phyloP scores from a whole-genome alignment of 2,329 filamentous ascomycete genomes.

The Niveomyces coronatus region DNA sequence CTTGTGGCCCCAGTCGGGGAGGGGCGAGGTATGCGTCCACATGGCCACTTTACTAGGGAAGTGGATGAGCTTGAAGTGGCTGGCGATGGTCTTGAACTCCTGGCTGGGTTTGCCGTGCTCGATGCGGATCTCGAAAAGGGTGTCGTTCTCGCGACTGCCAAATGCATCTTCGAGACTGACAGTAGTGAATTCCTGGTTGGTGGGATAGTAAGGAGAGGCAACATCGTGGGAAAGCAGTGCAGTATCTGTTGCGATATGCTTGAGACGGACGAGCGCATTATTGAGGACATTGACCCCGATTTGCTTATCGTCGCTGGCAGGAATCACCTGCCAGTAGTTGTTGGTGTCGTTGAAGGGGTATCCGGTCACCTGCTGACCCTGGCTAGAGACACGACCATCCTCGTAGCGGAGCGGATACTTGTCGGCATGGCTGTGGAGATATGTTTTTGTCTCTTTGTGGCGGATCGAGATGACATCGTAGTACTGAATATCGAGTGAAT shows the following conservation, averaged over 20 bases:
- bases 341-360: slow-evolving; percentile 98
- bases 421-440: slow-evolving; percentile 86
- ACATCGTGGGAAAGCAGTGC: slow-evolving; percentile 91
- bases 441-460: slow-evolving; percentile 96
- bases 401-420: slow-evolving; percentile 91
- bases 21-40: slow-evolving; percentile 93
- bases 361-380: slow-evolving; percentile 95
- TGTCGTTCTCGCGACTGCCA: slow-evolving; percentile 71
- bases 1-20: slow-evolving; percentile 96
- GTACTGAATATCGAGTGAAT: slow-evolving; percentile 79
- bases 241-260: slow-evolving; percentile 76
- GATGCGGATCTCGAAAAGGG: slow-evolving; percentile 83
- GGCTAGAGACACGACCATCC: slow-evolving; percentile 91
- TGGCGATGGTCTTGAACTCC: slow-evolving; percentile 81
- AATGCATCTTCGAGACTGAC: slow-evolving; percentile 62
- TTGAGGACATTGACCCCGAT: slow-evolving; percentile 61
- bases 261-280: slow-evolving; percentile 75
- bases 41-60: slow-evolving; percentile 92
- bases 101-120: slow-evolving; percentile 73
- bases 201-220: slow-evolving; percentile 89
- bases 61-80: slow-evolving; percentile 94
- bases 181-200: slow-evolving; percentile 97
- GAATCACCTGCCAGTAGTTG: slow-evolving; percentile 94
- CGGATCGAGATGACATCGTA: slow-evolving; percentile 78
- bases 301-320: slow-evolving; percentile 48